Evolutionary conservation across 2,329 filamentous ascomycete species (phyloP).

Genomic region (Monosporascus sp.): DNA sequence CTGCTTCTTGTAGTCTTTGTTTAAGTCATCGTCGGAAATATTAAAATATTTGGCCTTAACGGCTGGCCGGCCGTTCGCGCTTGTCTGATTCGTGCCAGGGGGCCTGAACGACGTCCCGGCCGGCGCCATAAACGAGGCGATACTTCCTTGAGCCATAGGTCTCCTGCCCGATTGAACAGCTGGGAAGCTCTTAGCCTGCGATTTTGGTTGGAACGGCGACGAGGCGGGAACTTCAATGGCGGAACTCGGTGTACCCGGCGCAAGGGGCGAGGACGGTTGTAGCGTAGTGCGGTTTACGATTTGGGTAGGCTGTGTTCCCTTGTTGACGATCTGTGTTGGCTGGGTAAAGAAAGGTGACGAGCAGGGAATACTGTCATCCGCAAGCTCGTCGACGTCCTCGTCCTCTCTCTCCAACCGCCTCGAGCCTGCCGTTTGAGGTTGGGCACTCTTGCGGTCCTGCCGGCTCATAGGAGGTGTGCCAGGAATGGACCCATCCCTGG

Average conservation of each 20-base stretch:
- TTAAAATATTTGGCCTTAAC: conserved; percentile 23
- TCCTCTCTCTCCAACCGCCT: conserved; percentile 25
- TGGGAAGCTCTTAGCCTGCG: conserved; percentile 12
- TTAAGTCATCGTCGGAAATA: conserved; percentile 29
- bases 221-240: conserved; percentile 81
- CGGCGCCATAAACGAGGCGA: conserved; percentile 66
- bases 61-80: conserved; percentile 30
- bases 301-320: conserved; percentile 56
- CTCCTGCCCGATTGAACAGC: conserved; percentile 6
- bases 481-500: conserved; percentile 5
- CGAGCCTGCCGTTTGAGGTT: not conserved
- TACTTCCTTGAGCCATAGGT: conserved; percentile 25
- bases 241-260: conserved; percentile 37
- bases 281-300: conserved; percentile 39
- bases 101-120: conserved; percentile 66
- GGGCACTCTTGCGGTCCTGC: not conserved
- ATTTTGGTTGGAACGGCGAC: conserved; percentile 61
- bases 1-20: conserved; percentile 26
- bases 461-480: conserved; percentile 6
- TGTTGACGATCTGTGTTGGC: conserved; percentile 31
- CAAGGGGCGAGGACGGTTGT: conserved; percentile 27
- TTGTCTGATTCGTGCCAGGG: conserved; percentile 24
- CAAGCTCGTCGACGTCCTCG: conserved; percentile 41
- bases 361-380: conserved; percentile 29
- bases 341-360: conserved; percentile 44